Evolutionary conservation across 139 green algal genomes (phyloP), one percentile per base, ranked within the genome.

Genomic region (Ettlia oleoabundans): DNA sequence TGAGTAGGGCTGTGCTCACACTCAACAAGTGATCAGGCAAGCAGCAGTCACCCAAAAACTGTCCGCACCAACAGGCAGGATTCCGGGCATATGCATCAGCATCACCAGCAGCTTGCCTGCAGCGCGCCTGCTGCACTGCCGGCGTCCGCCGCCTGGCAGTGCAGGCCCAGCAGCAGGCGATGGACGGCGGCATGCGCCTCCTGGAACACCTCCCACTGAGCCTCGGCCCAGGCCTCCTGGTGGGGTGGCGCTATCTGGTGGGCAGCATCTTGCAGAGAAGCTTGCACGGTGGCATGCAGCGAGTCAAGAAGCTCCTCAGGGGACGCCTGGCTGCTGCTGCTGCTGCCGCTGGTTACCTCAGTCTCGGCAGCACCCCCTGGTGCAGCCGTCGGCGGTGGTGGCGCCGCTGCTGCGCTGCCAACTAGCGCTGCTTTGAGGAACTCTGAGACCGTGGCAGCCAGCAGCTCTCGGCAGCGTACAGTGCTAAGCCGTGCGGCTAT

Each of bases 181-280:
- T 78, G 47, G 1, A 47, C 71, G 8, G 51, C 72, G 2, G 15
- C 33, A 4, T 68, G 52, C 6, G 72, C 72, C 72, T 43, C 72
- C 52, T 79, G 72, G 22, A 68, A 79, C 4, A 28, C 52, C 53
- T 79, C 72, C 72, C 72, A 79, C 72, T 79, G 72, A 4, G 30
- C 33, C 35, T 52, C 51, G 0, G 13, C 52, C 72, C 72, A 79
- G 2, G 72, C 52, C 22, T 79, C 72, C 7, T 63, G 52, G 52
- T 79, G 72, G 51, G 66, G 51, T 3, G 51, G 35, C 1, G 72
- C 72, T 13, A 79, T 40, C 8, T 32, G 4, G 35, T 79, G 72
- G 0, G 72, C 72, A 41, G 72, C 51, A 53, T 79, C 72, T 37
- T 67, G 72, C 33, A 65, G 72, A 9, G 52, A n/a, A 3, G 72